Evolutionary conservation across 208 protist genomes (phyloP), one percentile per base, ranked within the genome.

Genomic region (Trypanosoma platydactyli): DNA sequence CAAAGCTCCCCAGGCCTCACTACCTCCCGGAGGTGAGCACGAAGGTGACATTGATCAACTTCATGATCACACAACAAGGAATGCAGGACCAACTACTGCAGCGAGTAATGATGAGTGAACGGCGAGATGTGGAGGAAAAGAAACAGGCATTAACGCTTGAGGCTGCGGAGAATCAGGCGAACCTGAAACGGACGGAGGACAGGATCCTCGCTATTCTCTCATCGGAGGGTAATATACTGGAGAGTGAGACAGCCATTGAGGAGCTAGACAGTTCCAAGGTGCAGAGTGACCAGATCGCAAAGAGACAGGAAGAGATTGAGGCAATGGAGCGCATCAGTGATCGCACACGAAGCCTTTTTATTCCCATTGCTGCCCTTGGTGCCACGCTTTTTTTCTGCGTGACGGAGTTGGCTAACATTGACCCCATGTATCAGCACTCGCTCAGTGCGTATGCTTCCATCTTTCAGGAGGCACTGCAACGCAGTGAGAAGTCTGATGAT

Each of bases 381-480:
- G 84, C 96, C 5, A 85, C 97, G 22, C 83, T 99, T 30, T 99
- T 99, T 84, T 99, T 99, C 87, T 98, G 97, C 78, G 94, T 99
- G 22, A 95, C 96, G 24, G 97, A 99, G 79, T 83, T 99, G 49
- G 84, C 92, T 13, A 96, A 93, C 69, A 94, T 98, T 61, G 96
- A 98, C 68, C 94, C 94, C 33, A 99, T 99, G 97, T 99, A 99
- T 71, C 95, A 98, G 72, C 98, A 98, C 86, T 98, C 96, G 40
- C 83, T 98, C 22, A 88, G 89, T 68, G 97, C 97, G 76, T 99
- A 99, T 79, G 68, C 98, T 33, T 81, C 83, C 40, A 91, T 99
- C 29, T 99, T 99, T 72, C 83, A 94, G 64, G 88, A 95, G 73
- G 73, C 88, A n/a, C 80, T 97, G 12, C 75, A 76, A 33, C 89